Conservation (phyloP, 352 stramenopile genomes). For the Phytophthora tentaculata region DNA sequence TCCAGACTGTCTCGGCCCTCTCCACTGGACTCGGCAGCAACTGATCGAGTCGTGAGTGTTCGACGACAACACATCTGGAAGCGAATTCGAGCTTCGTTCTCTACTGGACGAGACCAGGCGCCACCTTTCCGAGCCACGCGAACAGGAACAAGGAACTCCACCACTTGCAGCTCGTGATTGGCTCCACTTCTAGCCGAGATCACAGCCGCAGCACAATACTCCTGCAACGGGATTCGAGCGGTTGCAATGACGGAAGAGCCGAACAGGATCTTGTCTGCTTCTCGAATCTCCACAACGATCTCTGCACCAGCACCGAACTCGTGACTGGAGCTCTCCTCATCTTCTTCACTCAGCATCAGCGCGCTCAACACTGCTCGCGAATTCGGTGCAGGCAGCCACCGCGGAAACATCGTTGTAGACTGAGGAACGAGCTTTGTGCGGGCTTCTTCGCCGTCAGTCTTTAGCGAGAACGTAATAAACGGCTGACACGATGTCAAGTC, state of each 20-base stretch:
- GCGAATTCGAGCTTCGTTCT: slow-evolving; percentile 45
- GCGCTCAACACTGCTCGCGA: slow-evolving; percentile 46
- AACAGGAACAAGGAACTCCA: slow-evolving; percentile 60
- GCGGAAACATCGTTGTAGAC: slow-evolving; percentile 58
- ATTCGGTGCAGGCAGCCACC: slow-evolving; percentile 57
- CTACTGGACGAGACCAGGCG: slow-evolving; percentile 15
- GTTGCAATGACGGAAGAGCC: slow-evolving; percentile 69
- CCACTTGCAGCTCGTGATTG: slow-evolving; percentile 36
- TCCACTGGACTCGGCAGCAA: slow-evolving; percentile 20
- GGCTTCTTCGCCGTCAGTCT: slow-evolving; percentile 33
- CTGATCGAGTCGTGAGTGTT: slow-evolving; percentile 28
- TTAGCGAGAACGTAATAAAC: slow-evolving; percentile 56
- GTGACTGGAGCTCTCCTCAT: slow-evolving; percentile 8
- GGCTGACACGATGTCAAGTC: slow-evolving; percentile 55
- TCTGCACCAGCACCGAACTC: slow-evolving; percentile 32
- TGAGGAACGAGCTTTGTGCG: slow-evolving; percentile 54
- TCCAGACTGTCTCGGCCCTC: slow-evolving; percentile 24
- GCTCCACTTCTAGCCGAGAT: slow-evolving; percentile 24
- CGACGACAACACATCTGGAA: slow-evolving; percentile 58
- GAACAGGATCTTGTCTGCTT: slow-evolving; percentile 75
- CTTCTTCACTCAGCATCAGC: slow-evolving; percentile 32
- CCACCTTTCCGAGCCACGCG: slow-evolving; percentile 33
- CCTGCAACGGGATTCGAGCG: slow-evolving; percentile 51
- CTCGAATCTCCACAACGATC: slow-evolving; percentile 69
- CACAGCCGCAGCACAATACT: slow-evolving; percentile 52